Conservation (phyloP, 192 early-diverging fungal species). For the Gamsiella multidivaricata region DNA sequence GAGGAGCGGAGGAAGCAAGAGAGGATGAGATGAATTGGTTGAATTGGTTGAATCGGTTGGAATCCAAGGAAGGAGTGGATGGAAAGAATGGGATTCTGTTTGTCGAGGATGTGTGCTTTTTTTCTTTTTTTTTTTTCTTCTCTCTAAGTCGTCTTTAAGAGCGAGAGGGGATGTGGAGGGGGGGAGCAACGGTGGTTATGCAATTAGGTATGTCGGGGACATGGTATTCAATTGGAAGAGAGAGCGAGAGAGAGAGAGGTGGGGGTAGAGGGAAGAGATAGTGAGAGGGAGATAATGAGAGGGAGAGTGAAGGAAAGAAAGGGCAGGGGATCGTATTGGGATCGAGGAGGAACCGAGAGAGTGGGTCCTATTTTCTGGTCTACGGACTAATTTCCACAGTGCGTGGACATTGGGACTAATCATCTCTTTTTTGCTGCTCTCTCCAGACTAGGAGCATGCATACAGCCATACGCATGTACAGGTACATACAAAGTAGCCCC, state of each 20-base stretch:
- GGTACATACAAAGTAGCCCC: no score
- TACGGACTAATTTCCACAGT: not conserved
- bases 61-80: no score
- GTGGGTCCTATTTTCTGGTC: not conserved
- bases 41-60: no score
- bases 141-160: no score
- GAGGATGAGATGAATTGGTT: no score
- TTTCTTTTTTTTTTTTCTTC: no score
- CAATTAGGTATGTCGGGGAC: not conserved
- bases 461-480: no score
- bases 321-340: not conserved
- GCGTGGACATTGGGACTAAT: not conserved
- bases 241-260: constrained; percentile 52
- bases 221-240: not conserved
- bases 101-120: no score
- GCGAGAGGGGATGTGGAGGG: not conserved
- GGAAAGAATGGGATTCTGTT: no score
- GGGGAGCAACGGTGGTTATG: not conserved
- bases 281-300: constrained; percentile 3
- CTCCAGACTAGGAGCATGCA: no score
- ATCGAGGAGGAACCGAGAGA: not conserved
- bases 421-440: not conserved
- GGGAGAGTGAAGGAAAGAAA: constrained; percentile 8
- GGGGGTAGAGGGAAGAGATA: constrained; percentile 4
- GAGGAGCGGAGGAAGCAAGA: no score